A percentile compares a stretch with the other conserved stretches of the same genome.
Conservation (phyloP, 2,329 filamentous ascomycete species). For the Aspergillus jensenii region DNA sequence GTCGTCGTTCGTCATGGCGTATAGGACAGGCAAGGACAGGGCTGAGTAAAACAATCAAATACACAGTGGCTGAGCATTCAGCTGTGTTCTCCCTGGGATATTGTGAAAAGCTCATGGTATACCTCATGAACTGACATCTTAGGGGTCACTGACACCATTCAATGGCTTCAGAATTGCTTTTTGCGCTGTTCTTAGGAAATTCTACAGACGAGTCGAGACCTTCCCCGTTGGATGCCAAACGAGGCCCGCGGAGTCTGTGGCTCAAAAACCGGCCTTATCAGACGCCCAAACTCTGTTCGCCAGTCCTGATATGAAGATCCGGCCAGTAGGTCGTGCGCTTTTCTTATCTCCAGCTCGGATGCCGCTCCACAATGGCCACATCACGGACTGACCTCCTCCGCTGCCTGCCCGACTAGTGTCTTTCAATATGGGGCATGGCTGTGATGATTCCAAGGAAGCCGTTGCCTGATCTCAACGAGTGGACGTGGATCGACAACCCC, state of each 20-base stretch:
- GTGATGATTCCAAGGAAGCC: neutral
- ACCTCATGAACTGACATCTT: neutral
- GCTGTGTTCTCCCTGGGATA: neutral
- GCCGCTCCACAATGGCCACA: neutral
- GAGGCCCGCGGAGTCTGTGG: conserved; percentile 8
- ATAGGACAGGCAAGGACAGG: neutral
- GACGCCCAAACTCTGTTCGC: neutral
- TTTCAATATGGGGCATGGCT: neutral
- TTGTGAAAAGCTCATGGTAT: neutral
- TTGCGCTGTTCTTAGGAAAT: neutral
- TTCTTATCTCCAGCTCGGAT: conserved; percentile 1
- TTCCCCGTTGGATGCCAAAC: neutral
- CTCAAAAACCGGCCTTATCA: conserved; percentile 2
- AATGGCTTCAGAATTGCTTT: neutral
- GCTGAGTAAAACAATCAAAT: neutral
- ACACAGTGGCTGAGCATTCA: neutral
- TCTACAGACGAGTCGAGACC: neutral
- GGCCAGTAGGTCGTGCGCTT: conserved; percentile 5
- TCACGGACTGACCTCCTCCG: neutral
- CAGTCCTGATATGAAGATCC: neutral
- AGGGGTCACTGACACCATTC: neutral
- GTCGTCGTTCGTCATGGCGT: neutral
- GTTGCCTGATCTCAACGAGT: neutral
- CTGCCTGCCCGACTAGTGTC: neutral
- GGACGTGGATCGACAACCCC: conserved; percentile 2